These are phyloP conservation scores for Trichoderma sp. DNA, from an alignment of 2,329 filamentous ascomycete genomes.

Conservation along the genomic window DNA sequence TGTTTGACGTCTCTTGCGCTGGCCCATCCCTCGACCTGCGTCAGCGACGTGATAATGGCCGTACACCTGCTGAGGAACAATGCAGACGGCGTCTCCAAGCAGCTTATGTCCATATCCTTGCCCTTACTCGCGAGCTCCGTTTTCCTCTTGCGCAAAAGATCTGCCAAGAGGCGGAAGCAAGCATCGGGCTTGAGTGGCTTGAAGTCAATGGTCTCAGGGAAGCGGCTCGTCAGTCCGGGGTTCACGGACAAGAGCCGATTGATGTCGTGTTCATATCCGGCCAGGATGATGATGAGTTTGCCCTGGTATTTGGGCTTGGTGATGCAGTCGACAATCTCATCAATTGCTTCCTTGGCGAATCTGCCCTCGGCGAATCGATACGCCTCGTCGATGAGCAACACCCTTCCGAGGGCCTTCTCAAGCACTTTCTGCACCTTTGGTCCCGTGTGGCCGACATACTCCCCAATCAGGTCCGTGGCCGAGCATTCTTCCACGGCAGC, in stretches of 20 bases:
- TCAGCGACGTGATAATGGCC: constrained; percentile 45
- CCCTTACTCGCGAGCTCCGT: constrained; percentile 29
- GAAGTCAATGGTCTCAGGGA: constrained; percentile 65
- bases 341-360: constrained; percentile 60
- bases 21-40: constrained; percentile 56
- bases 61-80: constrained; percentile 28
- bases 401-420: constrained; percentile 64
- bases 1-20: constrained; percentile 65
- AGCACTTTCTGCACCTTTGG: constrained; percentile 63
- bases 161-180: constrained; percentile 43
- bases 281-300: constrained; percentile 68
- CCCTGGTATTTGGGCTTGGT: constrained; percentile 59
- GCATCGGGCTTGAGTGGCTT: constrained; percentile 45
- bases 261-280: constrained; percentile 69
- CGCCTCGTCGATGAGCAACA: constrained; percentile 73
- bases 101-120: constrained; percentile 34
- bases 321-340: constrained; percentile 55
- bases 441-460: constrained; percentile 70
- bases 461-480: constrained; percentile 67
- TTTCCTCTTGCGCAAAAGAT: constrained; percentile 45
- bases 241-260: constrained; percentile 64
- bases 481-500: constrained; percentile 67
- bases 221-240: constrained; percentile 64
- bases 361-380: constrained; percentile 61
- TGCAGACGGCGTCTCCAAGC: constrained; percentile 32